Evolutionary conservation across 2,329 filamentous ascomycete genomes (phyloP).

Genomic region (Cercospora sojina): DNA sequence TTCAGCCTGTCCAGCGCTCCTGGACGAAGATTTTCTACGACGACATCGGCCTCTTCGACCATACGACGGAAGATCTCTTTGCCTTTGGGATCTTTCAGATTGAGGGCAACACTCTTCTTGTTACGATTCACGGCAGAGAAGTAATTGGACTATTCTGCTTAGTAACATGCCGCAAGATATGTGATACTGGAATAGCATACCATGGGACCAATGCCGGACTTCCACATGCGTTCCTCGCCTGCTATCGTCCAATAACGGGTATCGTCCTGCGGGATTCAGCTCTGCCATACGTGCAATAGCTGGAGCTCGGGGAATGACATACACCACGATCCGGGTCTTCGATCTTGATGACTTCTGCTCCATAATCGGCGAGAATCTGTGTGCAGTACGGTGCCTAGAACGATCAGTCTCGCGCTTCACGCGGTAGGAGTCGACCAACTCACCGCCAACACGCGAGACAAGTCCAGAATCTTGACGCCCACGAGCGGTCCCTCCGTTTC

Average conservation of each 20-base stretch:
- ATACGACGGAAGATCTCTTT: slow-evolving; percentile 39
- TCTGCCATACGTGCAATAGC: not conserved
- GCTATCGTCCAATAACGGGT: slow-evolving; percentile 31
- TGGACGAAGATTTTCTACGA: slow-evolving; percentile 49
- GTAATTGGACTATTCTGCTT: slow-evolving; percentile 35
- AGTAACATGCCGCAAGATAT: not conserved
- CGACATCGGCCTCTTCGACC: slow-evolving; percentile 41
- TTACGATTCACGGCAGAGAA: slow-evolving; percentile 49
- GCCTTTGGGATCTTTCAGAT: slow-evolving; percentile 43
- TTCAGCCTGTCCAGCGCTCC: slow-evolving; percentile 45
- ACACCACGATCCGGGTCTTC: slow-evolving; percentile 30
- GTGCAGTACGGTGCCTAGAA: slow-evolving; percentile 32
- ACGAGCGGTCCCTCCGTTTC: slow-evolving; percentile 17
- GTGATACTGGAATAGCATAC: not conserved
- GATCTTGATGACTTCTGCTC: slow-evolving; percentile 37
- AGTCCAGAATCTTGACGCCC: slow-evolving; percentile 25
- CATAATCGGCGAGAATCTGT: slow-evolving; percentile 37
- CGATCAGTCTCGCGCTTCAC: not conserved
- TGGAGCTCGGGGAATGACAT: not conserved
- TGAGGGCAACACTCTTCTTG: slow-evolving; percentile 44
- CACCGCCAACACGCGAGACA: slow-evolving; percentile 25
- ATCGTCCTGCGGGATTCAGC: slow-evolving; percentile 25
- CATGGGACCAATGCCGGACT: slow-evolving; percentile 25
- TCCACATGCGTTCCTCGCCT: slow-evolving; percentile 32
- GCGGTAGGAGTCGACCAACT: not conserved